These are phyloP conservation scores for Thielaviopsis musarum DNA, from an alignment of 2,329 filamentous ascomycete genomes.

Conservation along the genomic window DNA sequence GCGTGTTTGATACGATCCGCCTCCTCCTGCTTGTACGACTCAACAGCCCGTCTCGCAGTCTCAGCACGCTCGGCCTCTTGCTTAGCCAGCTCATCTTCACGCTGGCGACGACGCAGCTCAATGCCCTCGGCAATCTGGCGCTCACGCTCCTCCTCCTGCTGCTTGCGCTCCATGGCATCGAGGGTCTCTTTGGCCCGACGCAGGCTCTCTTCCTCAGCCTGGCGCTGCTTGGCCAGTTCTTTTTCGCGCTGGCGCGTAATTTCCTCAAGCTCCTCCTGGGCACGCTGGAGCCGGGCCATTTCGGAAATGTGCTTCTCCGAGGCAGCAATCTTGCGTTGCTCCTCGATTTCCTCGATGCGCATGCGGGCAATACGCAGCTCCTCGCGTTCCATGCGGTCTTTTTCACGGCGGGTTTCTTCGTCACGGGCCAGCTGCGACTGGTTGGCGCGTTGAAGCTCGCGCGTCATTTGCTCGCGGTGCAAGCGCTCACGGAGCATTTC, in stretches of 20 bases:
- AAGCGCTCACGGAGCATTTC: not conserved
- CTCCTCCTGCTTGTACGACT: constrained; percentile 33
- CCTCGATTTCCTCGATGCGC: constrained; percentile 18
- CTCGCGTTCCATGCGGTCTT: constrained; percentile 22
- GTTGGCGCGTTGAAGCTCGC: constrained; percentile 1
- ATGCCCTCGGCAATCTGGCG: constrained; percentile 35
- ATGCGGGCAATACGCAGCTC: constrained; percentile 25
- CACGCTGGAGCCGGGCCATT: constrained; percentile 27
- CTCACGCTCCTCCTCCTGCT: constrained; percentile 32
- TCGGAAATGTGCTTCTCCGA: constrained; percentile 25
- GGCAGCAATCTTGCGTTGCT: constrained; percentile 17
- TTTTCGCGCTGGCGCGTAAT: constrained; percentile 29
- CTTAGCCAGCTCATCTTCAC: constrained; percentile 27
- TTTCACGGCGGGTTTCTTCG: constrained; percentile 1
- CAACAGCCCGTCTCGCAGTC: constrained; percentile 32
- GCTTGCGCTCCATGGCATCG: constrained; percentile 27
- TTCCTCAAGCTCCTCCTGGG: constrained; percentile 30
- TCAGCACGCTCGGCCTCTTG: constrained; percentile 28
- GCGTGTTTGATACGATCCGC: constrained; percentile 30
- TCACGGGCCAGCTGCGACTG: not conserved
- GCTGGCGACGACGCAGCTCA: constrained; percentile 23
- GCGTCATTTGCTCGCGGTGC: not conserved
- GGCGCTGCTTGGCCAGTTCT: constrained; percentile 31
- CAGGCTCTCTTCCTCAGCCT: constrained; percentile 21
- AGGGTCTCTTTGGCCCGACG: constrained; percentile 30